Base-by-base conservation (phyloP, 106 monocot species). In the Acorus calamus region DNA sequence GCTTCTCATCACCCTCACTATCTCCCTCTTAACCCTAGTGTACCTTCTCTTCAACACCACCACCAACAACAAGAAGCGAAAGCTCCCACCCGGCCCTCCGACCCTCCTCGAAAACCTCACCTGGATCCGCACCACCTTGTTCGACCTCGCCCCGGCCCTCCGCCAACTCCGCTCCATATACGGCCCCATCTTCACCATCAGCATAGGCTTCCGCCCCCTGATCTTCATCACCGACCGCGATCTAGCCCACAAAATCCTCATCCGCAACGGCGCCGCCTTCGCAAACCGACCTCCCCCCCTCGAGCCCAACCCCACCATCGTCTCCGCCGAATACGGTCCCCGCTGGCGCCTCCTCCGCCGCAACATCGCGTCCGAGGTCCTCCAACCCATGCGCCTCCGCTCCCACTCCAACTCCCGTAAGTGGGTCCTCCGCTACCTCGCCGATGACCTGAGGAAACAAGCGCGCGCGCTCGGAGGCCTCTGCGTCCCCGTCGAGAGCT, bases 291-390 rank as follows among this genome's bases (percentile, higher is more conserved):
- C 57, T 7, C 57, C 13, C 4, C 5, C 42, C 51, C 7, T 45
- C 11, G 13, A 5, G 11, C 44, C 46, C 50, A 49, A 65, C 43
- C 64, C 12, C 57, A 64, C 42, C 50, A 53, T 73, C 72, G 48
- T 13, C 48, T 57, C 54, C 55, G 48, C 46, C n/a, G n/a, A n/a
- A 46, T 65, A 65, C 65, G 72, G 72, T 44, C 57, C 72, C 44
- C 43, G 56, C 44, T 73, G 72, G 72, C 72, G 72, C n/a, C n/a
- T 70, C 42, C 60, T 70, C 44, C 60, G 70, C 7, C 70, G 70
- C 44, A 71, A 71, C 46, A 52, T 71, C 46, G 47, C 46, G n/a
- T 6, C 43, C 11, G 54, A 71, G 71, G 52, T 71, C 5, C 62
- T 71, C 44, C 48, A 62, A 7, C 14, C 62, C 42, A 54, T 62